Evolutionary conservation across 257 asterid genomes (phyloP).

Genomic region (Solanum virginianum): DNA sequence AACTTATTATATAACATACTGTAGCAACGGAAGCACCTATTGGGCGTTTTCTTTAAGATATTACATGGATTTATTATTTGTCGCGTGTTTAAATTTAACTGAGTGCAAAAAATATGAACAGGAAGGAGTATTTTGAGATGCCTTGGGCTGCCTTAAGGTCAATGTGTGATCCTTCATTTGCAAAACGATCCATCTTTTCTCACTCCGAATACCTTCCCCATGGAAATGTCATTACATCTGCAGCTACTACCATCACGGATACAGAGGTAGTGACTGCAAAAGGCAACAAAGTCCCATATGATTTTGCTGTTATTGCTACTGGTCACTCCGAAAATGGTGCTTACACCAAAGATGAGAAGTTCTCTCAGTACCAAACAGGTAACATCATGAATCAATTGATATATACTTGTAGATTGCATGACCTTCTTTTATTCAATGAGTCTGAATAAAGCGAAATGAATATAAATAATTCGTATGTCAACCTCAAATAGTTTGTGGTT

Average conservation of each 20-base stretch:
- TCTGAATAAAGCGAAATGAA: neutral
- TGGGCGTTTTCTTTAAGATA: neutral
- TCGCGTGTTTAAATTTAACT: neutral
- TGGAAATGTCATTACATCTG: neutral
- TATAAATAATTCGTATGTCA: neutral
- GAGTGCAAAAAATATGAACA: neutral
- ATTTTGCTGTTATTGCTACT: constrained; percentile 5
- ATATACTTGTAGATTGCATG: neutral
- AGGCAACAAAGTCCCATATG: neutral
- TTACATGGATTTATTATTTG: neutral
- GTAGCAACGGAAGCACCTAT: neutral
- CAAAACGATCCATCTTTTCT: constrained; percentile 2
- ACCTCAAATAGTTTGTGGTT: neutral
- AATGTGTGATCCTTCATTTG: constrained; percentile 11
- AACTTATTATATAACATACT: neutral
- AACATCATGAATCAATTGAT: neutral
- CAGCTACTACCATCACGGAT: constrained; percentile 3
- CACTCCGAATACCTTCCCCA: constrained; percentile 6
- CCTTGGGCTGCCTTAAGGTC: constrained; percentile 9
- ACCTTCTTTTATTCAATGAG: neutral
- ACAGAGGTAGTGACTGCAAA: neutral
- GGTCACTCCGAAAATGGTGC: neutral
- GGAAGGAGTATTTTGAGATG: constrained; percentile 10
- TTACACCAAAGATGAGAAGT: constrained; percentile 3
- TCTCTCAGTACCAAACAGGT: constrained; percentile 1